Base-by-base conservation (phyloP, 2,329 filamentous ascomycete genomes). In the Claviceps fusiformis region DNA sequence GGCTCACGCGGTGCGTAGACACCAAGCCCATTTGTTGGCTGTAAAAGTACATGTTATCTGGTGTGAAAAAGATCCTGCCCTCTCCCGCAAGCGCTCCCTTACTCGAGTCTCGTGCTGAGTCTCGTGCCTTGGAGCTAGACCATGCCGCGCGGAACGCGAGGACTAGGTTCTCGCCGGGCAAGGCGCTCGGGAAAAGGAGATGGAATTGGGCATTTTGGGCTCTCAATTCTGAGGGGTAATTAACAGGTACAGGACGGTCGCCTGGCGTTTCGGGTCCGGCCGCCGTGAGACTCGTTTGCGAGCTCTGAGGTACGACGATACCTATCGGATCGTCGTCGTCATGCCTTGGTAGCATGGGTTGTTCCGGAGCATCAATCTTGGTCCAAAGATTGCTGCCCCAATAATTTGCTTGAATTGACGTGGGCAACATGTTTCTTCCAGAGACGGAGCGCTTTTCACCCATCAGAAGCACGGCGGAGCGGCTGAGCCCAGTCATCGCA, bases 61-160 rank as follows among this genome's bases (percentile, higher is more conserved):
- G 78, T 0, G 92, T 97, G 57, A 95, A 84, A 67, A 95, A 98
- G 29, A 95, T 83, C 54, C 93, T 82, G 0, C 93, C 80, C 55
- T 79, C 79, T 19, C 79, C 78, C 27, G 75, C 71, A 61, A 97
- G 67, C 1, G 65, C 62, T 17, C 72, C 71, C 54, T 65, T 19
- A n/a, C 3, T 68, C 3, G 70, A 68, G 8, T 24, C 24, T 24
- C 24, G 24, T 24, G 24, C 24, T 3, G 73, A 70, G 19, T 72
- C 70, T 29, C 72, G 70, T 10, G 73, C 65, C 35, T 64, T 70
- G 19, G 76, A 74, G 59, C 78, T 81, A 46, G 72, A 74, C 89
- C 93, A 98, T 0, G 89, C 89, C 17, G 91, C 92, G 49, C 91
- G 82, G 72, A 97, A 97, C 2, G 98, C 93, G 52, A 97, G 76